These are phyloP conservation scores for Nothophoma quercina DNA, from an alignment of 2,329 filamentous ascomycete species.

Conservation along the genomic window DNA sequence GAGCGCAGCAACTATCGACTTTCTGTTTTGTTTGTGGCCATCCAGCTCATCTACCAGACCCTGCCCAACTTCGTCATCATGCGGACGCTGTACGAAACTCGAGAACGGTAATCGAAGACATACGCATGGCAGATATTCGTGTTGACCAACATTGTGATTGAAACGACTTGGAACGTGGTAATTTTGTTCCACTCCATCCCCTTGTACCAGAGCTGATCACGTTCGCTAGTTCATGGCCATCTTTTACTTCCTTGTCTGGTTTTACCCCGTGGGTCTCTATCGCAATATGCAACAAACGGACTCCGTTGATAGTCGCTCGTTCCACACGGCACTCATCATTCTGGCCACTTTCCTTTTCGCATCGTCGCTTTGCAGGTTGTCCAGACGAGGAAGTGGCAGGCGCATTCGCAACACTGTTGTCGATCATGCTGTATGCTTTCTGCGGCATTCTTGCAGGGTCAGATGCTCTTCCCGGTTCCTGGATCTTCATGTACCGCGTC, in stretches of 20 bases:
- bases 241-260: conserved; percentile 64
- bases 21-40: conserved; percentile 48
- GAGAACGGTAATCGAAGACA: conserved; percentile 69
- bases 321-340: conserved; percentile 71
- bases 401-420: conserved; percentile 67
- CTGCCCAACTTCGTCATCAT: conserved; percentile 66
- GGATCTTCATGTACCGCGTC: conserved; percentile 79
- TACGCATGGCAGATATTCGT: conserved; percentile 80
- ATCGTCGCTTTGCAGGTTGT: conserved; percentile 73
- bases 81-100: conserved; percentile 65
- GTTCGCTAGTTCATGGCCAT: conserved; percentile 57
- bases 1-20: conserved; percentile 26
- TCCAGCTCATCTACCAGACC: conserved; percentile 55
- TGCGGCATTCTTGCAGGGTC: conserved; percentile 68
- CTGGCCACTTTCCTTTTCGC: conserved; percentile 68
- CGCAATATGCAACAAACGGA: conserved; percentile 69
- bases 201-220: conserved; percentile 2
- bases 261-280: conserved; percentile 71
- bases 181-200: conserved; percentile 57
- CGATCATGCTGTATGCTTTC: conserved; percentile 55
- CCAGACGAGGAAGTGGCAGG: conserved; percentile 73
- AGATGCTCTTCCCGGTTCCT: conserved; percentile 70
- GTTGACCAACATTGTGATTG: conserved; percentile 72
- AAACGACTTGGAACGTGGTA: conserved; percentile 63
- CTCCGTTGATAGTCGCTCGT: conserved; percentile 65